These are phyloP conservation scores for Zarea fungicola DNA, from an alignment of 2,329 filamentous ascomycete genomes.

Conservation along the genomic window DNA sequence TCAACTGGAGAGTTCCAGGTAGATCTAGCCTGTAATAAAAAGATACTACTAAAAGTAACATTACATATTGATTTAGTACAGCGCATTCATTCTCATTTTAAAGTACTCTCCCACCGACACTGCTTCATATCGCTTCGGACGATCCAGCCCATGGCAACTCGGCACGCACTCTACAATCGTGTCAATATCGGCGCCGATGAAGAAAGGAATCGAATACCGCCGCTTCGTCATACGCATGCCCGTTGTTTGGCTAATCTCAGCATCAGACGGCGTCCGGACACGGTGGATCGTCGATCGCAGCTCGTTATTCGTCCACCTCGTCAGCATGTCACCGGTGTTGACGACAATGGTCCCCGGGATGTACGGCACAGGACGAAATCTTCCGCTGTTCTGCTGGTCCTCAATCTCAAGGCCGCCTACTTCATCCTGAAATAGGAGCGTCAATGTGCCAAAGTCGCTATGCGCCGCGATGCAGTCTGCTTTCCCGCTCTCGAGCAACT, in stretches of 20 bases:
- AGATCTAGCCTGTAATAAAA: no score
- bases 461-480: slow-evolving; percentile 27
- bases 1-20: no score
- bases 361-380: slow-evolving; percentile 20
- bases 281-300: slow-evolving; percentile 31
- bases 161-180: slow-evolving; percentile 48
- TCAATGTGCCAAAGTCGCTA: slow-evolving; percentile 30
- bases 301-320: slow-evolving; percentile 34
- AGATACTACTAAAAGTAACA: no score
- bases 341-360: slow-evolving; percentile 32
- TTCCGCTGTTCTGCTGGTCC: slow-evolving; percentile 27
- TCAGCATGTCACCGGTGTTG: slow-evolving; percentile 34
- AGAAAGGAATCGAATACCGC: slow-evolving; percentile 57
- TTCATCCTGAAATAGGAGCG: slow-evolving; percentile 22
- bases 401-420: slow-evolving; percentile 43
- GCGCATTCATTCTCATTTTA: slow-evolving; percentile 22
- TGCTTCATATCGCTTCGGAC: slow-evolving; percentile 46
- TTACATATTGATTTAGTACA: slow-evolving; percentile 15
- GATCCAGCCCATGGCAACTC: slow-evolving; percentile 35
- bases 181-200: slow-evolving; percentile 45
- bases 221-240: slow-evolving; percentile 38
- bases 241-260: slow-evolving; percentile 16
- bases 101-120: slow-evolving; percentile 25
- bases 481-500: slow-evolving; percentile 22
- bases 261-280: slow-evolving; percentile 36